These are phyloP conservation scores for Paraurostyla sp. DNA, from an alignment of 73 alveolate species.

Conservation along the genomic window DNA sequence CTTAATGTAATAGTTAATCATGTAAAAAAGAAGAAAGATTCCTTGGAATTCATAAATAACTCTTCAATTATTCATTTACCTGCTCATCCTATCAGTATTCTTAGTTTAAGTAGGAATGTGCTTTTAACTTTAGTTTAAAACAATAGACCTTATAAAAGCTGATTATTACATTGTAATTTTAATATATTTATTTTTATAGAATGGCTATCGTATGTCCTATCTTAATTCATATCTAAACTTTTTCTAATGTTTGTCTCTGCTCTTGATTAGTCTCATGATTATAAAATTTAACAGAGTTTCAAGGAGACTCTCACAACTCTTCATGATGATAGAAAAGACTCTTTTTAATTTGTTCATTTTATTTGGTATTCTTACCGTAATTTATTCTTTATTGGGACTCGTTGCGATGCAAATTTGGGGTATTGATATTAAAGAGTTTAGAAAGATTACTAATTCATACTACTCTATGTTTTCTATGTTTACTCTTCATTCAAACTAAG, in stretches of 20 bases:
- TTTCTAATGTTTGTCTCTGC: constrained; percentile 6
- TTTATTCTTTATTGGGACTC: constrained; percentile 11
- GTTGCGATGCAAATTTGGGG: constrained; percentile 42
- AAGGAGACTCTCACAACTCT: constrained; percentile 1
- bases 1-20: background rate
- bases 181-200: background rate
- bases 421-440: background rate
- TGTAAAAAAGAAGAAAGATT: background rate
- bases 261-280: background rate
- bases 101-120: constrained; percentile 29
- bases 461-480: constrained; percentile 45
- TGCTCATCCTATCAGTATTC: background rate
- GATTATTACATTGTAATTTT: background rate
- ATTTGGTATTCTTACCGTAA: background rate
- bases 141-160: background rate
- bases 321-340: constrained; percentile 10
- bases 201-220: background rate
- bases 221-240: background rate
- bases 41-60: background rate
- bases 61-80: background rate
- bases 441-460: background rate
- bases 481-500: constrained; percentile 28
- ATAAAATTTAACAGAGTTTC: constrained; percentile 44
- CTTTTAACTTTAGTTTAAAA: background rate
- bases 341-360: background rate